A percentile compares a stretch with the other conserved stretches of the same genome.
Conservation (phyloP, 2,329 filamentous ascomycete species). For the Neonectria hederae region DNA sequence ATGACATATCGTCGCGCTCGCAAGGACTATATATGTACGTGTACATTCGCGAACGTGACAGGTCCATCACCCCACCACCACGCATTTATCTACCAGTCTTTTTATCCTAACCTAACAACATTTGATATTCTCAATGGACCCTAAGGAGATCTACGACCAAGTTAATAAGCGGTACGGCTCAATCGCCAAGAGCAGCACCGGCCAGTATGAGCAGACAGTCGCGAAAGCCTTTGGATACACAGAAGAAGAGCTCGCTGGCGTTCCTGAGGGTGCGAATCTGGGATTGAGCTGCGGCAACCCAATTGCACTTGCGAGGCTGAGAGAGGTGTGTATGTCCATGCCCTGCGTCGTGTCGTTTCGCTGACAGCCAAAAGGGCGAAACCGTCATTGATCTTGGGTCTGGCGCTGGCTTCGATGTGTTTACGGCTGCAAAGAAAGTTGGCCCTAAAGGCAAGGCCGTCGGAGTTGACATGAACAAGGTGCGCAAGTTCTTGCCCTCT, state of each 20-base stretch:
- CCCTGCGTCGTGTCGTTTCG: no score
- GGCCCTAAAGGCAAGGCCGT: constrained; percentile 59
- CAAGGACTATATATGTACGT: no score
- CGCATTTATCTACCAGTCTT: no score
- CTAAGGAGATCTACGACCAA: constrained; percentile 47
- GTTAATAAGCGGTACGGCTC: constrained; percentile 50
- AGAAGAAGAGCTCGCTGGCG: constrained; percentile 54
- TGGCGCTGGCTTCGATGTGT: constrained; percentile 67
- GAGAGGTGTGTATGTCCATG: constrained; percentile 46
- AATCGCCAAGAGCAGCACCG: constrained; percentile 40
- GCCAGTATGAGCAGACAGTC: constrained; percentile 51
- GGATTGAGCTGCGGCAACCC: constrained; percentile 66
- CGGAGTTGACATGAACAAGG: constrained; percentile 70
- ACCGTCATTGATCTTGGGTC: constrained; percentile 66
- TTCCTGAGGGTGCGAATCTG: constrained; percentile 60
- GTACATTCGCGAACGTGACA: no score
- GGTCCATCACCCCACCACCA: no score
- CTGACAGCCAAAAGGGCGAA: constrained; percentile 55
- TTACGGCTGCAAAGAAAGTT: constrained; percentile 61
- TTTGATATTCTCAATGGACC: constrained; percentile 35
- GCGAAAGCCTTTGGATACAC: constrained; percentile 64
- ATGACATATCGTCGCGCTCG: no score
- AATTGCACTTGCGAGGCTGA: constrained; percentile 57
- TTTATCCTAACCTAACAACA: no score
- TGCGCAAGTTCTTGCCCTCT: constrained; percentile 29